phyloP scores from a whole-genome alignment of 2,329 filamentous ascomycete species.

The Diaporthe australafricana region DNA sequence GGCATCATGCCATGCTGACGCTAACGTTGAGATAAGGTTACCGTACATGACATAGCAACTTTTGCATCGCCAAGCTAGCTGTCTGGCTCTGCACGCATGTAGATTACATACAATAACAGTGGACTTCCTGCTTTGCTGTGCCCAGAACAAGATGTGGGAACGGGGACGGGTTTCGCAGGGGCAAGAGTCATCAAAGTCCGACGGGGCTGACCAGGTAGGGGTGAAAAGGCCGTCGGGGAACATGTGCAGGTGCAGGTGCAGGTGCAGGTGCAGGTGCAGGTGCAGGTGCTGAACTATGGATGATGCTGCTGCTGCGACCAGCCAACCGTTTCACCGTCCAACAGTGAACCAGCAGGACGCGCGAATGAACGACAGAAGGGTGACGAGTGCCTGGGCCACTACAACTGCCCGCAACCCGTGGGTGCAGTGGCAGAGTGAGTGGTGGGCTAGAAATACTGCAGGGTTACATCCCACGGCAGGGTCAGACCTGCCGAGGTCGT shows the following conservation, averaged over 20 bases:
- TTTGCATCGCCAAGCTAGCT: neutral
- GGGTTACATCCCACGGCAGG: conserved; percentile 17
- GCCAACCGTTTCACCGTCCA: neutral
- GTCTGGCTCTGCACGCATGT: neutral
- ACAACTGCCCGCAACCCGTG: too few species aligned
- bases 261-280: neutral
- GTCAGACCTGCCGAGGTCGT: conserved; percentile 23
- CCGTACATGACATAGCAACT: neutral
- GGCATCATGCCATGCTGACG: conserved; percentile 25
- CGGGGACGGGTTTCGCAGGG: conserved; percentile 17
- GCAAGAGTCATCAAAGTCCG: neutral
- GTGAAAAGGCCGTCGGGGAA: conserved; percentile 10
- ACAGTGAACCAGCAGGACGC: neutral
- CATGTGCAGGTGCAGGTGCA: conserved; percentile 2
- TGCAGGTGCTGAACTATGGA: neutral
- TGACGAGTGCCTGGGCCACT: too few species aligned
- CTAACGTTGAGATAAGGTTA: conserved; percentile 23
- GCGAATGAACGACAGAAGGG: neutral
- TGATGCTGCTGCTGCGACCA: neutral
- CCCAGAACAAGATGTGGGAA: neutral
- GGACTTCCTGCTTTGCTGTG: neutral
- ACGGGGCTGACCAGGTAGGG: neutral
- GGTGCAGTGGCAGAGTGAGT: neutral
- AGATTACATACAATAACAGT: neutral
- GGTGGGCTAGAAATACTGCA: neutral